Base-by-base conservation (phyloP, 257 asterid species). In the Scutellaria baicalensis region DNA sequence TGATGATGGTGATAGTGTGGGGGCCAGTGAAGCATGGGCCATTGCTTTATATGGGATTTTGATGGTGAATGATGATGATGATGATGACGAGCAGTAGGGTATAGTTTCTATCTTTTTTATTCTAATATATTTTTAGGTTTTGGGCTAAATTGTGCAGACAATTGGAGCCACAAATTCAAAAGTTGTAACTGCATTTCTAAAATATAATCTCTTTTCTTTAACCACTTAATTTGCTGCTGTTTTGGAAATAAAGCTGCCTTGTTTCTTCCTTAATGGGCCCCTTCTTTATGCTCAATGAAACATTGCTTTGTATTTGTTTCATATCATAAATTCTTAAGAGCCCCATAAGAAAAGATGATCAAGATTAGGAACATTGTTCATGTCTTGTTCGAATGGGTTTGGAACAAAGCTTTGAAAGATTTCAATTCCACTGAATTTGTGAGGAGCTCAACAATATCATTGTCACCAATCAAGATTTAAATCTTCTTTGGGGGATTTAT, bases 141-240 rank as follows among this genome's bases (percentile, higher is more conserved):
- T 35, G 36, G 45, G 16, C 69, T 64, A 49, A 17, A 45, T 64
- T 64, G 48, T 23, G 51, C 47, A 65, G 74, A 77, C 81, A 77
- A 65, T 66, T 59, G 74, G 70, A 77, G 64, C 81, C 81, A 71
- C 81, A 71, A 59, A 50, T 63, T 60, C 67, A 9, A 39, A 50
- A 49, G 9, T 27, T 52, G 23, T 33, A 44, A 52, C 75, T 18
- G 43, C 57, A 33, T 56, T 52, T 31, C 72, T 8, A 54, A 5
- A 18, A 50, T 10, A 20, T 16, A 7, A 39, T 49, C 12, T 27
- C n/a, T n/a, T n/a, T 36, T 18, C 52, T 66, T 71, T 27, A 58
- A 65, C 74, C 77, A 65, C 74, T 64, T 45, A 18, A 50, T 50
- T 45, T 8, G 33, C n/a, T n/a, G n/a, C 69, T 38, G 9, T 10